phyloP scores from a whole-genome alignment of 768 basidiomycete genomes.

The Lactarius sanguifluus region DNA sequence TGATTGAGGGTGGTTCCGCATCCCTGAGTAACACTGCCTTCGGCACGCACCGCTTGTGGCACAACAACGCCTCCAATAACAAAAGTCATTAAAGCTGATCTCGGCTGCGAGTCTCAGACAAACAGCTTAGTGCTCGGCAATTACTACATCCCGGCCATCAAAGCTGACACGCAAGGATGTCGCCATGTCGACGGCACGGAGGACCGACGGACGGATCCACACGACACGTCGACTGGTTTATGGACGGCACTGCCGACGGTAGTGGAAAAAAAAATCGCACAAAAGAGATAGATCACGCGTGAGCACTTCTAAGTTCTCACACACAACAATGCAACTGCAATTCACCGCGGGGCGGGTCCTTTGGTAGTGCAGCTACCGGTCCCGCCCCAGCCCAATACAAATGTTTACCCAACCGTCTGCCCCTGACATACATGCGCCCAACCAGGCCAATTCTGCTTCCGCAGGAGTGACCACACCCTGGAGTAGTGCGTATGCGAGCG shows the following conservation, averaged over 20 bases:
- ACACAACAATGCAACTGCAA: neutral
- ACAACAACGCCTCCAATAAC: neutral
- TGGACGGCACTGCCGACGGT: neutral
- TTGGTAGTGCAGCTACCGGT: slow-evolving; percentile 11
- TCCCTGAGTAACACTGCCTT: neutral
- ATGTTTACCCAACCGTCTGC: slow-evolving; percentile 96
- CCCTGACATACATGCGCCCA: slow-evolving; percentile 88
- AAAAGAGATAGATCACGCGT: neutral
- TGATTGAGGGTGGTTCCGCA: slow-evolving; percentile 1
- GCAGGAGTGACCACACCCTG: slow-evolving; percentile 83
- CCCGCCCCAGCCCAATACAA: slow-evolving; percentile 57
- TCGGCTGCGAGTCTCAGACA: slow-evolving; percentile 16
- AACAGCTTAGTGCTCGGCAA: neutral
- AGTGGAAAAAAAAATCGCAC: neutral
- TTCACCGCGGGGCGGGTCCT: neutral
- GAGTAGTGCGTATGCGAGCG: slow-evolving; percentile 71
- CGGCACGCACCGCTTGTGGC: slow-evolving; percentile 1
- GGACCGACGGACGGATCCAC: neutral
- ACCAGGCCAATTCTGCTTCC: slow-evolving; percentile 91
- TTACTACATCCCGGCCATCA: slow-evolving; percentile 16
- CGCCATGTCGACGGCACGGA: slow-evolving; percentile 22
- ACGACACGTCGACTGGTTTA: neutral
- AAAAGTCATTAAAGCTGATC: neutral
- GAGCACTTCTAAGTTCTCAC: neutral
- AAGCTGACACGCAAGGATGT: slow-evolving; percentile 9